phyloP scores from a whole-genome alignment of 768 basidiomycete species.

The Mrakia frigida region DNA sequence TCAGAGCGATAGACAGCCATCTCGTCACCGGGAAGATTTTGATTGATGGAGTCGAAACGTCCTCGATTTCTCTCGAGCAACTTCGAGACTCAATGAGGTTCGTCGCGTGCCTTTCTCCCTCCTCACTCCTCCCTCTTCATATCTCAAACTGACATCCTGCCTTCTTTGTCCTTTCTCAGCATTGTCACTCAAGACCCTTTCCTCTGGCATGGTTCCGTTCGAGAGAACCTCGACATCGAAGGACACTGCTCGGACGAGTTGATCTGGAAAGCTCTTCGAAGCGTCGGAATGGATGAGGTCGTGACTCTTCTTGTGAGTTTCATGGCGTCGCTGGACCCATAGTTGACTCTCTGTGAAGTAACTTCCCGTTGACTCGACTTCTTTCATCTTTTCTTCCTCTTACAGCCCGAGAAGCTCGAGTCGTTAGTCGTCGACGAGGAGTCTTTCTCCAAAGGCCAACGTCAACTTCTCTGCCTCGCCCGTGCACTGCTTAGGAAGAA shows the following conservation, averaged over 20 bases:
- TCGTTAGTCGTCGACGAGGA: conserved; percentile 33
- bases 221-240: conserved; percentile 37
- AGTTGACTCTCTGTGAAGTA: no score
- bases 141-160: background rate
- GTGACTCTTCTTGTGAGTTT: conserved; percentile 7
- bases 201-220: conserved; percentile 31
- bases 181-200: conserved; percentile 19
- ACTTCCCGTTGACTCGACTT: no score
- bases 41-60: conserved; percentile 35
- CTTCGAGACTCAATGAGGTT: conserved; percentile 34
- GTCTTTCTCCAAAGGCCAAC: conserved; percentile 35
- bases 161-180: conserved; percentile 23
- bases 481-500: conserved; percentile 34
- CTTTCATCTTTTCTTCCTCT: no score
- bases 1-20: conserved; percentile 33
- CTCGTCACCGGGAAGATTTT: conserved; percentile 26
- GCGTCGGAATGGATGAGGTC: conserved; percentile 11
- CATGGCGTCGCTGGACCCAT: no score
- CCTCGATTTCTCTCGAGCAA: conserved; percentile 19
- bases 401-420: conserved; percentile 33
- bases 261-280: conserved; percentile 35
- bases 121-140: background rate
- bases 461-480: conserved; percentile 37
- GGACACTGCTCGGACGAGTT: conserved; percentile 33
- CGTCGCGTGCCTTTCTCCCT: conserved; percentile 8